Base-by-base conservation (phyloP, 2,329 filamentous ascomycete genomes). In the Pseudogymnoascus sp. region DNA sequence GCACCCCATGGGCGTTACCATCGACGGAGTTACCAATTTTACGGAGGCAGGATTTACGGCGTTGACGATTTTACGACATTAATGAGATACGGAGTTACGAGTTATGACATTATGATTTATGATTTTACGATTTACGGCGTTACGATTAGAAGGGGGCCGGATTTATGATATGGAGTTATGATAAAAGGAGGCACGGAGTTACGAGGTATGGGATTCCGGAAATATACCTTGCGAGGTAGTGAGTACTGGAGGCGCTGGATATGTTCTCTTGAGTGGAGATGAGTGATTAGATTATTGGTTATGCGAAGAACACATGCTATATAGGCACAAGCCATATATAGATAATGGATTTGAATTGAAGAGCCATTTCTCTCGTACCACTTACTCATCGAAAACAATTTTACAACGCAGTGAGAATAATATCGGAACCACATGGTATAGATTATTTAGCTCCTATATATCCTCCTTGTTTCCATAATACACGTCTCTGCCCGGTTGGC, bases 1-100 rank as follows among this genome's bases (percentile, higher is more conserved):
- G 41, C 59, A 5, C 60, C 39, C 6, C 62, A 65, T 43, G 64
- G 65, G 65, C n/a, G 64, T 67, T 33, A 61, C 66, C 49, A 62
- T 67, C 7, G 61, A 52, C 61, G 60, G 39, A 63, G 60, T 63
- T 37, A 39, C 45, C 14, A 21, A 39, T 41, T 12, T 60, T 49
- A 39, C 21, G 52, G 12, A 16, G 23, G 19, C 60, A 60, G 10
- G 59, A 63, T 58, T 41, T 37, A 31, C 38, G 19, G 37, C 21
- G 38, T 38, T 59, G n/a, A 62, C 8, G 43, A 49, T 58, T 59
- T 61, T 62, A 61, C 59, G 58, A 61, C 60, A 38, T 55, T 65
- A 60, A 65, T 62, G 64, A 62, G 33, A 61, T 38, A 63, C 38
- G 64, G 64, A 33, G 29, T 60, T 61, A 41, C 35, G 52, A 55